A percentile compares a stretch with the other conserved stretches of the same genome.
Conservation (phyloP, 768 basidiomycete species). For the Coprinopsis cinerea region DNA sequence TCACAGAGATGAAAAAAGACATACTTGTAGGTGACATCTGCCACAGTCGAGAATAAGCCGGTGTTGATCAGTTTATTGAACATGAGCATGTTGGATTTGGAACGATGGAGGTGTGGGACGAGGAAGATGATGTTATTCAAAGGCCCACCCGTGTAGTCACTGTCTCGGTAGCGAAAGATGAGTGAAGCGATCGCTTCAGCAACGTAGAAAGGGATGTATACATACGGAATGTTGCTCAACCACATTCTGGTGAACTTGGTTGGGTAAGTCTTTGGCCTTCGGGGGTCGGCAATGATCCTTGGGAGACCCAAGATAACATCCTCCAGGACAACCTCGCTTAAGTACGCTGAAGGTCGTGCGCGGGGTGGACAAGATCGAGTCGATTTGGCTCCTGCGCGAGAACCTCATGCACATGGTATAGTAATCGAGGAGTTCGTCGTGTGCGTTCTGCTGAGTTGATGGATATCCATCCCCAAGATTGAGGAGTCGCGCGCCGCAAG, state of each 20-base stretch:
- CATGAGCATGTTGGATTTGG: constrained; percentile 9
- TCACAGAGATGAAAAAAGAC: neutral
- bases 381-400: too few relatives aligned
- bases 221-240: constrained; percentile 19
- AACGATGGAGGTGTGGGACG: constrained; percentile 12
- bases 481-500: constrained; percentile 3
- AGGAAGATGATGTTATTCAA: constrained; percentile 15
- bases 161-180: neutral
- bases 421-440: neutral
- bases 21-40: neutral
- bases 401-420: neutral
- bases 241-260: constrained; percentile 15
- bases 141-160: constrained; percentile 17
- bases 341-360: constrained; percentile 9
- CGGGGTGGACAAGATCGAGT: too few relatives aligned
- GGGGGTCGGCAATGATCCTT: constrained; percentile 10
- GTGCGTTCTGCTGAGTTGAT: neutral
- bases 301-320: constrained; percentile 14
- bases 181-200: neutral
- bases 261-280: constrained; percentile 12
- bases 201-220: neutral
- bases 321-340: constrained; percentile 1
- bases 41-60: neutral
- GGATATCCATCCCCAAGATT: neutral
- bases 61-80: constrained; percentile 15